Base-by-base conservation (phyloP, 2,329 filamentous ascomycete species). In the Elsinoe perseae region DNA sequence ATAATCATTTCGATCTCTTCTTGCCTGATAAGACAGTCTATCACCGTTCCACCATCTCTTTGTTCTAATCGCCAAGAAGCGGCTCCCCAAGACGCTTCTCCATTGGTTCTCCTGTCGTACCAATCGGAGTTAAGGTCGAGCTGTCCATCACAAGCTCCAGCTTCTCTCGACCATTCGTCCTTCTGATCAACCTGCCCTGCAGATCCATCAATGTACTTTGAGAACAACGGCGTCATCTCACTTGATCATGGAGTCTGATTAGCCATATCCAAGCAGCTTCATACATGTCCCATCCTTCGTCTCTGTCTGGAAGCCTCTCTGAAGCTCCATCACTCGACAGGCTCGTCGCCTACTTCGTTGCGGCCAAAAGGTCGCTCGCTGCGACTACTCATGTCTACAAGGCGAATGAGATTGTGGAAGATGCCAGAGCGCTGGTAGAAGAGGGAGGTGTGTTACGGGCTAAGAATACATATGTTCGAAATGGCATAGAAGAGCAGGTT, bases 291-390 rank as follows among this genome's bases (percentile, higher is more conserved):
- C 40, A 48, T n/a, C 68, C 71, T 25, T 62, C 64, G n/a, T 76
- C 74, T 6, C 72, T 72, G 23, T 67, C 68, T 7, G 71, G 69
- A 59, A 74, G 72, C 62, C 61, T 65, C 57, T 65, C 71, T 50
- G 69, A 69, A 50, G 65, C 70, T 27, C 72, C 73, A 28, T 70
- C 70, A 21, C 80, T 95, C 65, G 89, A 95, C 64, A 83, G 82
- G 21, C 82, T 97, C 42, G 87, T 96, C 56, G 81, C 83, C 54
- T 84, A 95, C 72, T 85, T 96, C 32, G 82, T 96, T 38, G 85
- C 86, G 27, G 87, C 92, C 7, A 96, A 96, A 69, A 83, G 89
- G 43, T 91, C 91, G 1, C 80, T 97, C 3, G 87, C 87, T 14
- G 89, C 89, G 9, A 90, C 95, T 69, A 82, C 79, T 40, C 59